phyloP scores from a whole-genome alignment of 2,329 filamentous ascomycete species.

The Phyllosticta paracitricarpa region DNA sequence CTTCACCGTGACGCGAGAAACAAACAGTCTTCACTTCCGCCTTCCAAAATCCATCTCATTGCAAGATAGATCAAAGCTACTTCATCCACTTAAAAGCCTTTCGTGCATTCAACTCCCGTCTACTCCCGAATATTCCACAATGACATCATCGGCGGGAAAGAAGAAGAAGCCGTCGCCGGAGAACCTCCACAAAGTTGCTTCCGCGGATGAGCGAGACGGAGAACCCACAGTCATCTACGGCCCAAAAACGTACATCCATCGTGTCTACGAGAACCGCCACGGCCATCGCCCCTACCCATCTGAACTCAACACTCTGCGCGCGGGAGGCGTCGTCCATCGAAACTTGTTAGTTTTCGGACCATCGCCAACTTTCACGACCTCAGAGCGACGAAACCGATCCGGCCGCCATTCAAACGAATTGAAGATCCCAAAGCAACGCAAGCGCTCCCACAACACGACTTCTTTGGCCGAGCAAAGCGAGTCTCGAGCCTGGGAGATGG shows the following conservation, averaged over 20 bases:
- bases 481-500: too few species aligned
- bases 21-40: not conserved
- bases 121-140: not conserved
- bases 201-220: not conserved
- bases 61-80: too few species aligned
- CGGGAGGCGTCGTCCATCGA: not conserved
- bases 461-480: too few species aligned
- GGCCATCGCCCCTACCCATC: not conserved
- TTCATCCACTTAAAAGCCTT: too few species aligned
- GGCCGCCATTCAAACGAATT: not conserved
- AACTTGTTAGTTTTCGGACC: not conserved
- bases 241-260: not conserved
- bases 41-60: too few species aligned
- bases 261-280: not conserved
- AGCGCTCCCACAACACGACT: too few species aligned
- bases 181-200: not conserved
- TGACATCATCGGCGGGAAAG: not conserved
- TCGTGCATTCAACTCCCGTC: too few species aligned
- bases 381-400: not conserved
- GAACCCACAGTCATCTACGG: not conserved
- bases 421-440: not conserved
- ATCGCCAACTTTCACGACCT: not conserved
- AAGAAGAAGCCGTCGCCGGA: not conserved
- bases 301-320: not conserved
- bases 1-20: not conserved